These are phyloP conservation scores for Nepenthes gracilis DNA, from an alignment of 148 eudicot genomes.

Conservation along the genomic window DNA sequence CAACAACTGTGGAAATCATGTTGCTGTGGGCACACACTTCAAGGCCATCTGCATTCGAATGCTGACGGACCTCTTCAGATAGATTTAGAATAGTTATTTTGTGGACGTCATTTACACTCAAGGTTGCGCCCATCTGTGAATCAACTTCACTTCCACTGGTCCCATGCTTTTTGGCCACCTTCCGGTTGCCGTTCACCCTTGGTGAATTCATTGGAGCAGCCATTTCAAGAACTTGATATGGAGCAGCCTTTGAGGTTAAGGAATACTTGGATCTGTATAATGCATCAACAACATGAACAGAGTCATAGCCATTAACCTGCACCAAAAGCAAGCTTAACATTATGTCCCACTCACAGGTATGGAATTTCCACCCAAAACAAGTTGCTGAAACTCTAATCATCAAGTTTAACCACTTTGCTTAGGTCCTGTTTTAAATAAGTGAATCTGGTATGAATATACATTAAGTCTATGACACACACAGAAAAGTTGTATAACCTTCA, in stretches of 20 bases:
- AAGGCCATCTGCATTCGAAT: constrained; percentile 17
- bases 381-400: too few relatives aligned
- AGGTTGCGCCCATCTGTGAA: constrained; percentile 10
- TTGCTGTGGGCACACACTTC: constrained; percentile 13
- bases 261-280: constrained; percentile 78
- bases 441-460: too few relatives aligned
- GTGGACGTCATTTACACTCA: constrained; percentile 30
- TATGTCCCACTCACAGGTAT: background rate
- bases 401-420: too few relatives aligned
- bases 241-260: constrained; percentile 46
- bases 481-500: too few relatives aligned
- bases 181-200: constrained; percentile 14
- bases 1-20: constrained; percentile 13
- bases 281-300: constrained; percentile 60
- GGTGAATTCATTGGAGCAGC: constrained; percentile 11
- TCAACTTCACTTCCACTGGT: constrained; percentile 12
- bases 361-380: background rate
- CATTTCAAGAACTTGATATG: constrained; percentile 22
- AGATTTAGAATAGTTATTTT: constrained; percentile 65
- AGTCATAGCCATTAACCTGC: constrained; percentile 77
- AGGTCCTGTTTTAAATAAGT: too few relatives aligned
- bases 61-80: constrained; percentile 39
- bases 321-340: constrained; percentile 7
- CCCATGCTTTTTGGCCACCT: constrained; percentile 12
- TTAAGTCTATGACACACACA: too few relatives aligned